Percentiles rank a stretch among this genome's conserved stretches.
Conservation (phyloP, 306 rosid species). For the Sicyos baderoa region DNA sequence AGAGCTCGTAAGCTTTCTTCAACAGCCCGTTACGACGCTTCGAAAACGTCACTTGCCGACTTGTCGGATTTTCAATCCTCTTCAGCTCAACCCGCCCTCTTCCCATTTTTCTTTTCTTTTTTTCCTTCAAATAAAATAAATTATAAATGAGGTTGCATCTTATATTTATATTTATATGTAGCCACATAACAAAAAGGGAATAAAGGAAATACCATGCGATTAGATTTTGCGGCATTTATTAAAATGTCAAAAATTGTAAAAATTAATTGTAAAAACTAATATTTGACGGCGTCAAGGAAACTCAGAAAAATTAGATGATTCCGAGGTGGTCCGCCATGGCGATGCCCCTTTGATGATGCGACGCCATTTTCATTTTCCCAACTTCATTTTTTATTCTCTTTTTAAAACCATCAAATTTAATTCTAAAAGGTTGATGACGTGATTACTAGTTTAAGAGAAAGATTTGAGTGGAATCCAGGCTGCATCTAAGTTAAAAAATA, state of each 20-base stretch:
- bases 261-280: no score
- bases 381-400: no score
- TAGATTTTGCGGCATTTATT: conserved; percentile 9
- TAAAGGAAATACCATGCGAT: background rate
- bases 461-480: no score
- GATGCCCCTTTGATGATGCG: background rate
- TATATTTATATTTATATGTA: background rate
- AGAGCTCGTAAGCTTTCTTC: conserved; percentile 51
- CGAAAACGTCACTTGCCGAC: conserved; percentile 43
- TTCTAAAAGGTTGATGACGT: no score
- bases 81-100: conserved; percentile 49
- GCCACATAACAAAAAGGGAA: background rate
- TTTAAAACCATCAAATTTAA: no score
- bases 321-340: background rate
- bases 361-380: background rate
- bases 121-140: no score
- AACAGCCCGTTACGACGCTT: conserved; percentile 44
- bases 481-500: no score
- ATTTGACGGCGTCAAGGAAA: background rate
- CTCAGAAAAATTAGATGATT: background rate
- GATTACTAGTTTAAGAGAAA: no score
- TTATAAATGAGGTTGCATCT: no score
- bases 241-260: no score
- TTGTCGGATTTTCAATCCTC: conserved; percentile 45
- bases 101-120: conserved; percentile 30